Conservation (phyloP, 805 yeast genomes). For the Yarrowia deformans region DNA sequence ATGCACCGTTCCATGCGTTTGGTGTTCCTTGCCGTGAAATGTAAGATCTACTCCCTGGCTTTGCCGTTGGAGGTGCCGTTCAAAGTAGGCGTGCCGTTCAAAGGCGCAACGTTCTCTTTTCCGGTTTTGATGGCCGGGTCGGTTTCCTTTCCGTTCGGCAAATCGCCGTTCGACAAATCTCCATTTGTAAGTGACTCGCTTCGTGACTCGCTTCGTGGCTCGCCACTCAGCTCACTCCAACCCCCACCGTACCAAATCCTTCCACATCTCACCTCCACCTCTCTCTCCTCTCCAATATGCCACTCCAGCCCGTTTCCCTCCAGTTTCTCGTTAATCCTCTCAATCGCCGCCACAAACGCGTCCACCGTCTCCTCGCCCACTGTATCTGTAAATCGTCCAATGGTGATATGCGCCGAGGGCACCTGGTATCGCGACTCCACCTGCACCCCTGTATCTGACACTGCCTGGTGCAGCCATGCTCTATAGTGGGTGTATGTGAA, state of each 20-base stretch:
- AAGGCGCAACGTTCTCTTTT: no score
- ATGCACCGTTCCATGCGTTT: constrained; percentile 22
- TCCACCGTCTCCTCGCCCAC: constrained; percentile 17
- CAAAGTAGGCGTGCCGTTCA: no score
- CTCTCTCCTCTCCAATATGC: constrained; percentile 38
- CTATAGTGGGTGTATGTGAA: constrained; percentile 38
- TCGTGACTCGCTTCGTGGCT: no score
- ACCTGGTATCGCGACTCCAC: constrained; percentile 35
- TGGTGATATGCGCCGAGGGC: constrained; percentile 31
- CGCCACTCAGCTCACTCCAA: constrained; percentile 27
- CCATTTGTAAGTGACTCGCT: not conserved
- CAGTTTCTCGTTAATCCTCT: constrained; percentile 8
- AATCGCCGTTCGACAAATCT: no score
- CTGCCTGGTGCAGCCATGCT: constrained; percentile 17
- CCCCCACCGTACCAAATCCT: constrained; percentile 41
- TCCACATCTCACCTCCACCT: constrained; percentile 39
- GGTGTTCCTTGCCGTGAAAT: no score
- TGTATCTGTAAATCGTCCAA: constrained; percentile 28
- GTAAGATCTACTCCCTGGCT: no score
- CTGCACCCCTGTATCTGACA: constrained; percentile 6
- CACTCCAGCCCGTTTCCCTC: constrained; percentile 8
- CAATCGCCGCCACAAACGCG: constrained; percentile 9
- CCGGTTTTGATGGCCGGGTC: no score
- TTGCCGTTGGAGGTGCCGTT: no score
- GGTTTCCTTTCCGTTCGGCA: no score